Conservation (phyloP, 768 basidiomycete genomes). For the Kondoa malvinella region DNA sequence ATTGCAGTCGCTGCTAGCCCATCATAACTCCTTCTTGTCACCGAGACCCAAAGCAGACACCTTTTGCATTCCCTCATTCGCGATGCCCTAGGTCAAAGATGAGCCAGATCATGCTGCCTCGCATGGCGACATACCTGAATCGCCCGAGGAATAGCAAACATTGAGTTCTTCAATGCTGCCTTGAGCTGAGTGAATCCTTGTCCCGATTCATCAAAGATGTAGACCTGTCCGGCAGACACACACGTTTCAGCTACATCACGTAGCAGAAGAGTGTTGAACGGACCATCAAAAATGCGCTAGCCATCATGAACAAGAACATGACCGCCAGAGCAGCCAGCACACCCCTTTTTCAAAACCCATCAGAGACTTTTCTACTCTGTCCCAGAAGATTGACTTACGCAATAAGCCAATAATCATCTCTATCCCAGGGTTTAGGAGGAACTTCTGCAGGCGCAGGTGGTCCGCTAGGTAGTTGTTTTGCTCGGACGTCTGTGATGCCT, state of each 20-base stretch:
- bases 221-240: not conserved
- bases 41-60: not conserved
- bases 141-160: too few species aligned
- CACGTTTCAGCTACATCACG: not conserved
- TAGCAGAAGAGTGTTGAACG: not conserved
- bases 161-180: too few species aligned
- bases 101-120: too few species aligned
- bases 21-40: not conserved
- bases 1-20: too few species aligned
- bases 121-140: too few species aligned
- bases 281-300: not conserved
- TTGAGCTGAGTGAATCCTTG: too few species aligned
- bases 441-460: not conserved
- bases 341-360: not conserved
- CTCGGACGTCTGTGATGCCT: constrained; percentile 19
- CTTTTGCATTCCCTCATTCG: not conserved
- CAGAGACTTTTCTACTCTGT: not conserved
- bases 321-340: not conserved
- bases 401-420: constrained; percentile 5
- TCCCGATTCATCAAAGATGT: not conserved
- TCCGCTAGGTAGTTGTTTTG: constrained; percentile 18
- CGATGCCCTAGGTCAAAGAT: not conserved
- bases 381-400: not conserved
- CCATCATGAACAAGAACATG: not conserved
- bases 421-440: constrained; percentile 6